Evolutionary conservation across 768 basidiomycete species (phyloP).

Genomic region (Russula ochroleuca): DNA sequence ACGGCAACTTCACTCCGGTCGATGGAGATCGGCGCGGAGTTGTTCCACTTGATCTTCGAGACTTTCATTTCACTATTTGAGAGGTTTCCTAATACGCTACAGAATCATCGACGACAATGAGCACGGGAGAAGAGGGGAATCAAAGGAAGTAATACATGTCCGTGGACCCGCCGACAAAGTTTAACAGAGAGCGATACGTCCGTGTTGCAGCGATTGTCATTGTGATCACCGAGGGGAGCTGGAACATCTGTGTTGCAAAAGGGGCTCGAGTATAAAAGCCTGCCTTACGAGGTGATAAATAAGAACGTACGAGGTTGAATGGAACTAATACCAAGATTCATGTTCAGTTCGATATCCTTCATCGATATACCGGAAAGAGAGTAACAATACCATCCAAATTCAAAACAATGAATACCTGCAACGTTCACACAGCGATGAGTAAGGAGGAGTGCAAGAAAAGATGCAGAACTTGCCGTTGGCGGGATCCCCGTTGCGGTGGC

Average conservation of each 20-base stretch:
- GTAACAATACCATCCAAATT: slow-evolving; percentile 1
- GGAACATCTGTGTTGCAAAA: slow-evolving; percentile 1
- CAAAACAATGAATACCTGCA: slow-evolving; percentile 11
- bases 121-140: neutral
- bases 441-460: neutral
- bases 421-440: neutral
- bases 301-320: slow-evolving; percentile 3
- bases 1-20: neutral
- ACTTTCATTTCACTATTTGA: neutral
- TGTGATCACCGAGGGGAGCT: neutral
- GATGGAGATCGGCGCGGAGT: neutral
- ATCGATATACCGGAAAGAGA: neutral
- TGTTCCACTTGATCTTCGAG: neutral
- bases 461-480: neutral
- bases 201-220: slow-evolving; percentile 15
- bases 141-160: neutral
- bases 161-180: neutral
- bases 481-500: neutral
- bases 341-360: neutral
- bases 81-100: neutral
- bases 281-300: neutral
- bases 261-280: neutral
- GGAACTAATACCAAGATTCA: neutral
- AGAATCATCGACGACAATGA: neutral
- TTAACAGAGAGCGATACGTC: slow-evolving; percentile 4